phyloP scores from a whole-genome alignment of 345 rosid genomes.

The Lepidium sativum region DNA sequence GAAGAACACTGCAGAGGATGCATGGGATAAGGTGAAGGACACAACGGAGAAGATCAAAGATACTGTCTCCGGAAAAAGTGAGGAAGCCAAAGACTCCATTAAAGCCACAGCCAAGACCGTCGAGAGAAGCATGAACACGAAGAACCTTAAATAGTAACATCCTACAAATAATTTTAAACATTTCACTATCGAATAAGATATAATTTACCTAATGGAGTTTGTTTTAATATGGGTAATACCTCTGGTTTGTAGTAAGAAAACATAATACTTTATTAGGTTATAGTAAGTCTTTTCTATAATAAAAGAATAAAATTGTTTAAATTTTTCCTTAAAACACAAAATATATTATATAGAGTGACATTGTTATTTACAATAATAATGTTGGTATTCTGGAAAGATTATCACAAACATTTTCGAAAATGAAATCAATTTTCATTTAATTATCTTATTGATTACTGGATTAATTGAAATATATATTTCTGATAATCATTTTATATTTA shows the following conservation, averaged over 20 bases:
- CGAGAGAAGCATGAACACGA: conserved; percentile 32
- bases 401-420: too few species aligned
- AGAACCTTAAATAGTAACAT: conserved; percentile 19
- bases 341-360: too few species aligned
- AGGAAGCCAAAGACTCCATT: conserved; percentile 29
- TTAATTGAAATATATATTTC: too few species aligned
- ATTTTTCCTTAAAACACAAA: too few species aligned
- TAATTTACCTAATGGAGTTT: not conserved
- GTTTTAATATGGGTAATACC: conserved; percentile 1
- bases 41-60: conserved; percentile 29
- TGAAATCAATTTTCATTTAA: too few species aligned
- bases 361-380: too few species aligned
- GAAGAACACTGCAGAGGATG: conserved; percentile 25
- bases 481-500: too few species aligned
- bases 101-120: conserved; percentile 25
- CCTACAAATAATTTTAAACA: not conserved
- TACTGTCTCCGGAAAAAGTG: conserved; percentile 20
- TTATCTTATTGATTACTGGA: too few species aligned
- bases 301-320: too few species aligned
- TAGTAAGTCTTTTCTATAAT: too few species aligned
- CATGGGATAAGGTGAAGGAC: conserved; percentile 30
- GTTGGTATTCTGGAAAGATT: too few species aligned
- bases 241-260: conserved; percentile 2
- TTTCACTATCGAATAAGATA: conserved; percentile 11
- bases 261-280: not conserved